phyloP scores from a whole-genome alignment of 2,329 filamentous ascomycete species.

The Diplodia seriata region DNA sequence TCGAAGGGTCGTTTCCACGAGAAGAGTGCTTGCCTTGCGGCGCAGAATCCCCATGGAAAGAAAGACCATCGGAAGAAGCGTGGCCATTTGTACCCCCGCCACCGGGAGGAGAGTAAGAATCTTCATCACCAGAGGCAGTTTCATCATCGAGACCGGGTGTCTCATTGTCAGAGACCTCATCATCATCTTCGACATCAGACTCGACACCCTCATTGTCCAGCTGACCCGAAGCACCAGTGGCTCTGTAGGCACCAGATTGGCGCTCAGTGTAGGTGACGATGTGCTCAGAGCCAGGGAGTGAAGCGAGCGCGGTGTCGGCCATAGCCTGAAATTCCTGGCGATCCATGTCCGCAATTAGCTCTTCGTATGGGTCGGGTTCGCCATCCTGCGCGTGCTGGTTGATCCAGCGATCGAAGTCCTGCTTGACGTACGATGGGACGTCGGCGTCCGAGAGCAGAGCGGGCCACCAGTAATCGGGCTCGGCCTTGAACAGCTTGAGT shows the following conservation, averaged over 20 bases:
- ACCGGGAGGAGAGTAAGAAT: background rate
- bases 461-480: conserved; percentile 27
- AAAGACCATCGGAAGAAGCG: background rate
- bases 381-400: conserved; percentile 10
- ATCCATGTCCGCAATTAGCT: background rate
- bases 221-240: background rate
- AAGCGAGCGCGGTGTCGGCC: conserved; percentile 13
- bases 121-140: background rate
- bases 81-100: background rate
- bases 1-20: background rate
- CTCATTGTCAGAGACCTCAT: background rate
- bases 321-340: background rate
- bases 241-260: background rate
- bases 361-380: conserved; percentile 9
- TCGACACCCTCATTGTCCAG: background rate
- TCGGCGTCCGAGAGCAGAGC: background rate
- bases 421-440: conserved; percentile 6
- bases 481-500: conserved; percentile 11
- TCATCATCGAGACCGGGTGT: background rate
- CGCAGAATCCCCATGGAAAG: background rate
- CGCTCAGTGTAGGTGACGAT: background rate
- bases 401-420: conserved; percentile 24
- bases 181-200: background rate
- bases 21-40: background rate
- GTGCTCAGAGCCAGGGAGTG: background rate